Percentiles rank a stretch among this genome's conserved stretches.
These are phyloP conservation scores for Sarcodon sp. DNA, from an alignment of 768 basidiomycete species.

Conservation along the genomic window DNA sequence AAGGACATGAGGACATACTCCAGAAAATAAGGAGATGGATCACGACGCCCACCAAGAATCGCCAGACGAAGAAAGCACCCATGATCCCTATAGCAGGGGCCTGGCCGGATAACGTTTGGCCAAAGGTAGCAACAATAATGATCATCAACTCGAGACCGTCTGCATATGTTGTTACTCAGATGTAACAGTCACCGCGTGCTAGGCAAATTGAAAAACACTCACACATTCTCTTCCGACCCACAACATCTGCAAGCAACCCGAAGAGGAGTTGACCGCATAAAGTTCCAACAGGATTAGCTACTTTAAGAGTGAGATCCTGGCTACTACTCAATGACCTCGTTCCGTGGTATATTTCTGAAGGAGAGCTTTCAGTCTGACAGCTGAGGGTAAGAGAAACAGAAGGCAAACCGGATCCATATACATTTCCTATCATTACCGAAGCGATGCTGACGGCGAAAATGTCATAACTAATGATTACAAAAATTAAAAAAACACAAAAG, in stretches of 20 bases:
- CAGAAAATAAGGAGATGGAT: background rate
- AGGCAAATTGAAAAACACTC: constrained; percentile 2
- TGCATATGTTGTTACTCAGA: constrained; percentile 5
- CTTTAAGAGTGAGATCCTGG: constrained; percentile 33
- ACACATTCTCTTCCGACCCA: constrained; percentile 28
- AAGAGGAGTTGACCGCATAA: constrained; percentile 29
- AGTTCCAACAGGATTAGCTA: constrained; percentile 27
- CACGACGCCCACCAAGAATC: constrained; percentile 23
- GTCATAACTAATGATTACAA: constrained; percentile 14
- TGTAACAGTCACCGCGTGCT: background rate
- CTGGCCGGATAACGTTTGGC: constrained; percentile 24
- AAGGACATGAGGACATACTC: background rate
- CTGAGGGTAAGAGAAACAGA: constrained; percentile 1
- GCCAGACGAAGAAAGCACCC: constrained; percentile 31
- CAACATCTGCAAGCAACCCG: constrained; percentile 30
- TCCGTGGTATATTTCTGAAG: constrained; percentile 2
- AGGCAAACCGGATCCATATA: constrained; percentile 19
- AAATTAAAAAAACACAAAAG: background rate
- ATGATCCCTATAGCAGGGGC: constrained; percentile 24
- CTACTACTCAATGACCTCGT: constrained; percentile 21
- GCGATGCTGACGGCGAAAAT: constrained; percentile 32
- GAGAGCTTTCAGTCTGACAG: background rate
- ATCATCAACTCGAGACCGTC: constrained; percentile 31
- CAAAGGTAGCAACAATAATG: constrained; percentile 26
- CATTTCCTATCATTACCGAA: constrained; percentile 30